phyloP scores from a whole-genome alignment of 768 basidiomycete genomes.

The Tricholoma matsutake region DNA sequence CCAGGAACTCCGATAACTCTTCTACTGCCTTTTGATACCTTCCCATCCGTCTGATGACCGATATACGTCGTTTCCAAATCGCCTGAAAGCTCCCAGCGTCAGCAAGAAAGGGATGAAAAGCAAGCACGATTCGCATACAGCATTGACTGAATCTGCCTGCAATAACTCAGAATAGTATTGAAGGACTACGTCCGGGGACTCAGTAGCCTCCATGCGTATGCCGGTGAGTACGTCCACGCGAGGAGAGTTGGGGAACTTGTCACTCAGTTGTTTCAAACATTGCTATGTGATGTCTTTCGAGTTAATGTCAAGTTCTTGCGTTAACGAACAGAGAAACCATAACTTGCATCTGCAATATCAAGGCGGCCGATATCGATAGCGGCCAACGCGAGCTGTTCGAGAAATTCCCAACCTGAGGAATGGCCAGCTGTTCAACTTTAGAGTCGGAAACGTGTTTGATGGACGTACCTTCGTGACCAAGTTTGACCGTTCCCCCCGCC shows the following conservation, averaged over 20 bases:
- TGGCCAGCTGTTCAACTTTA: not conserved
- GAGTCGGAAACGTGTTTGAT: not conserved
- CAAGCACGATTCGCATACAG: conserved; percentile 41
- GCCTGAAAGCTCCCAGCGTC: conserved; percentile 37
- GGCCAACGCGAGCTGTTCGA: conserved; percentile 79
- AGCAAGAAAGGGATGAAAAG: not conserved
- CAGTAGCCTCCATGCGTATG: conserved; percentile 71
- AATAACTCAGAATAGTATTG: conserved; percentile 65
- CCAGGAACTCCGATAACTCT: conserved; percentile 70
- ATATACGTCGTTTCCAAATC: conserved; percentile 79
- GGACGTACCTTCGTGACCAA: conserved; percentile 56
- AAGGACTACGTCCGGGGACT: conserved; percentile 53
- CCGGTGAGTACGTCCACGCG: conserved; percentile 78
- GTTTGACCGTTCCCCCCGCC: conserved; percentile 38
- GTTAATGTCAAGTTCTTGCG: conserved; percentile 22
- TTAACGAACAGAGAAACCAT: not conserved
- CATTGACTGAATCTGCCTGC: conserved; percentile 62
- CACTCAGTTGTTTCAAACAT: conserved; percentile 57
- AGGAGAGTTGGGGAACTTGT: conserved; percentile 75
- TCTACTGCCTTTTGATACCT: conserved; percentile 64
- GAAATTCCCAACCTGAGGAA: conserved; percentile 69
- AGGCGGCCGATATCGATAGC: conserved; percentile 71
- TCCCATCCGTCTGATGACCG: conserved; percentile 62
- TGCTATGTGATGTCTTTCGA: conserved; percentile 37
- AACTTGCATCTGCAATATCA: conserved; percentile 72